Percentiles rank a stretch among this genome's conserved stretches.
These are phyloP conservation scores for Fistulinella prunicolor DNA, from an alignment of 768 basidiomycete genomes.

Conservation along the genomic window DNA sequence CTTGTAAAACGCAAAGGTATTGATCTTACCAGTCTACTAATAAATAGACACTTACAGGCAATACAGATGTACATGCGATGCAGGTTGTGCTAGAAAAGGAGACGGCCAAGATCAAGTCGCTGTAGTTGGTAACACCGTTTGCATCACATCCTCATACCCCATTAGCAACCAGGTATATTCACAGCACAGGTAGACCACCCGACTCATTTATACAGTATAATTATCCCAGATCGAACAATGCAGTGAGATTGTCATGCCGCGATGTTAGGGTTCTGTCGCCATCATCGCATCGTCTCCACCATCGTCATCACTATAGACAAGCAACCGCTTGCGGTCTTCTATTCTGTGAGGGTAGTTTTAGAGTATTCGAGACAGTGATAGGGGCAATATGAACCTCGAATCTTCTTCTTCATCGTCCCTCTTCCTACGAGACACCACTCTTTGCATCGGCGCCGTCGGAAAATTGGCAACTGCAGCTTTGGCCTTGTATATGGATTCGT, in stretches of 20 bases:
- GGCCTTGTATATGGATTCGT: conserved; percentile 89
- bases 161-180: conserved; percentile 12
- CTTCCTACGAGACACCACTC: conserved; percentile 57
- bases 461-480: conserved; percentile 63
- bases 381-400: conserved; percentile 27
- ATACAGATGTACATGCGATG: conserved; percentile 76
- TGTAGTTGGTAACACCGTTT: conserved; percentile 40
- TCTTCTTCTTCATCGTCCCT: conserved; percentile 75
- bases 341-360: conserved; percentile 23
- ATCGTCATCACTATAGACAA: conserved; percentile 33
- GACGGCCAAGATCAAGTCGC: conserved; percentile 75
- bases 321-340: conserved; percentile 44
- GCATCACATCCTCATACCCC: conserved; percentile 12
- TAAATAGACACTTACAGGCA: conserved; percentile 2
- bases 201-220: conserved; percentile 27
- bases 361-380: background rate
- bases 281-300: conserved; percentile 36
- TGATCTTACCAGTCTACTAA: conserved; percentile 16
- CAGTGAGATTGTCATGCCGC: background rate
- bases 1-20: conserved; percentile 84
- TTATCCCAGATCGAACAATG: conserved; percentile 8
- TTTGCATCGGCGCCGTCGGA: conserved; percentile 41
- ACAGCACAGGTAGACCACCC: conserved; percentile 11
- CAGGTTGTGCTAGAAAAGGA: conserved; percentile 79
- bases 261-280: conserved; percentile 27